A percentile compares a stretch with the other conserved stretches of the same genome.
These are phyloP conservation scores for Ustilago shanxiensis DNA, from an alignment of 1,284 basidiomycete genomes.

Conservation along the genomic window DNA sequence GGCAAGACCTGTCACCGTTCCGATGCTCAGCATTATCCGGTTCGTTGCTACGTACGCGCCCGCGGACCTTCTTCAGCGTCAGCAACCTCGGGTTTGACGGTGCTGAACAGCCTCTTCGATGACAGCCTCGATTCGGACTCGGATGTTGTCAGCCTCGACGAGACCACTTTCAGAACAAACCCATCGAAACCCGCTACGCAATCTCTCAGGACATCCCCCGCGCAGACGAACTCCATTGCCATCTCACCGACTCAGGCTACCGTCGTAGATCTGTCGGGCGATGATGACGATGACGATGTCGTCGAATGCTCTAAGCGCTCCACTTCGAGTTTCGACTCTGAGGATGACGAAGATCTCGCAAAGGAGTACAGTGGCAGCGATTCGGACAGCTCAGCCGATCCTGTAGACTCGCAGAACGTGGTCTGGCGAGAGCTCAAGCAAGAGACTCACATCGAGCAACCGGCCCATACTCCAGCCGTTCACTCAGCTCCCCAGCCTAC, in stretches of 20 bases:
- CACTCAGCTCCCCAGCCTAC: not conserved
- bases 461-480: not conserved
- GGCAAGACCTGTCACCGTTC: conserved; percentile 18
- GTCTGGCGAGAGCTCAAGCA: conserved; percentile 12
- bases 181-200: not conserved
- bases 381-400: conserved; percentile 2
- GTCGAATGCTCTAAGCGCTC: not conserved
- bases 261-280: conserved; percentile 22
- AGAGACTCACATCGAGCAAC: conserved; percentile 5
- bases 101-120: conserved; percentile 10
- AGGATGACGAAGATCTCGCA: not conserved
- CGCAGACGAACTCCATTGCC: not conserved
- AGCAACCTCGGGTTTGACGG: not conserved
- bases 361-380: conserved; percentile 1
- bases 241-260: not conserved
- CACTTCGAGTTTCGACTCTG: not conserved
- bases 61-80: not conserved
- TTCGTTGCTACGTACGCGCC: conserved; percentile 25
- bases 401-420: not conserved
- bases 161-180: conserved; percentile 6
- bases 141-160: conserved; percentile 28
- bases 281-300: conserved; percentile 12
- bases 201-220: not conserved
- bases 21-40: conserved; percentile 14
- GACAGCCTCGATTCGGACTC: conserved; percentile 31